A percentile compares a stretch with the other conserved stretches of the same genome.
Conservation (phyloP, 2,329 filamentous ascomycete species). For the Microsporum canis region DNA sequence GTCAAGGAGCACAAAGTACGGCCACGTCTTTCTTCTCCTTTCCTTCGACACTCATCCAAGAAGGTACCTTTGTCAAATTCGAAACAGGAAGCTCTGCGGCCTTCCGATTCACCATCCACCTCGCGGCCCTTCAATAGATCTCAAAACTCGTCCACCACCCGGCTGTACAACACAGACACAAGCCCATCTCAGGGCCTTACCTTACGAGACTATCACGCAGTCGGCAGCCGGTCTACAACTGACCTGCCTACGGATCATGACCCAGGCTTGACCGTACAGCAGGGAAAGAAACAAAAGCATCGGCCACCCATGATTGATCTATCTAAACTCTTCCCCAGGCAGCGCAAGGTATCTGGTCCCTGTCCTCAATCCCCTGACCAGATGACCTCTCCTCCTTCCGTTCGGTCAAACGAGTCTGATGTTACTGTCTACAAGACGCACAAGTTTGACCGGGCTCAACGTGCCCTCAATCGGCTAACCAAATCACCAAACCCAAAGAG, state of each 20-base stretch:
- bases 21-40: slow-evolving; percentile 37
- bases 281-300: slow-evolving; percentile 26
- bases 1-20: slow-evolving; percentile 20
- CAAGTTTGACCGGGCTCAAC: slow-evolving; percentile 13
- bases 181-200: slow-evolving; percentile 21
- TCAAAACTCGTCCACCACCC: slow-evolving; percentile 31
- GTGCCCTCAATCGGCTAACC: slow-evolving; percentile 20
- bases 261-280: background rate
- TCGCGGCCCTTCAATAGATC: slow-evolving; percentile 37
- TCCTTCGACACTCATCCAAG: slow-evolving; percentile 32
- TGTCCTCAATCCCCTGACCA: slow-evolving; percentile 33
- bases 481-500: slow-evolving; percentile 16
- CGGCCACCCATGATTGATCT: slow-evolving; percentile 33
- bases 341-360: slow-evolving; percentile 22
- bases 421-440: slow-evolving; percentile 18
- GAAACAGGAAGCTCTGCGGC: slow-evolving; percentile 28
- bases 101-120: slow-evolving; percentile 35
- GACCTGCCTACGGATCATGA: slow-evolving; percentile 11
- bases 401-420: slow-evolving; percentile 28
- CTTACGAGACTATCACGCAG: slow-evolving; percentile 8
- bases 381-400: slow-evolving; percentile 19
- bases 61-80: slow-evolving; percentile 23
- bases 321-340: slow-evolving; percentile 34
- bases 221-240: slow-evolving; percentile 12
- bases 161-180: slow-evolving; percentile 17